Evolutionary conservation across 2,329 filamentous ascomycete genomes (phyloP), one percentile per base, ranked within the genome.

Genomic region (Bisporella sp.): DNA sequence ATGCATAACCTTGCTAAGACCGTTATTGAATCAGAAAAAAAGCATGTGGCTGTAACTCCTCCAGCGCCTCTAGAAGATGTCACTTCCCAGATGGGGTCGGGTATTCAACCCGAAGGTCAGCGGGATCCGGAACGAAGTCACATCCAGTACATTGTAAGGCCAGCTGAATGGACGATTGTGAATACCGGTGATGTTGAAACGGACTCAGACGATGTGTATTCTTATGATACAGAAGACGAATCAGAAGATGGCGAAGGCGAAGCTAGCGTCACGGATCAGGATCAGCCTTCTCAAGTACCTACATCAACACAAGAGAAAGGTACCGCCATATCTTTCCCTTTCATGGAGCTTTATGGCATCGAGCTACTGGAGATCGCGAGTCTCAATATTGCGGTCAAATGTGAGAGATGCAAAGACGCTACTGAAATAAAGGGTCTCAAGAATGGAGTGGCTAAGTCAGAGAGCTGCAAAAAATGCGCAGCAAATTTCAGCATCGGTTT

Each of bases 281-380:
- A 46, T 12, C 46, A 49, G 63, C 3, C 62, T 59, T 39, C 55
- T 35, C 13, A 44, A 49, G 11, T 47, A 43, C 35, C 51, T 39
- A 37, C 57, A 4, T 52, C 60, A 3, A 62, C 62, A 42, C 53
- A 58, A n/a, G 86, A 89, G 61, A 74, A 76, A 48, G 88, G 88
- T 29, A 85, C 88, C n/a, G 80, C 87, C 48, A 73, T 95, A 6
- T 89, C 84, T 0, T 89, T 93, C 59, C 89, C 89, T 0, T 82
- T 78, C 30, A 71, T 93, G 51, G 87, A 92, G 60, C 76, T 95
- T 2, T 78, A 89, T 62, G 80, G 84, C 37, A 84, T 93, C 53
- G 88, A 93, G 62, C 69, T 93, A 2, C 73, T 95, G 6, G 82
- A 91, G 58, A 68, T 92, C 1, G 72, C 76, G 0, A 73, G 78